These are phyloP conservation scores for Aspergillus spinulosporus DNA, from an alignment of 2,329 filamentous ascomycete species.

Conservation along the genomic window DNA sequence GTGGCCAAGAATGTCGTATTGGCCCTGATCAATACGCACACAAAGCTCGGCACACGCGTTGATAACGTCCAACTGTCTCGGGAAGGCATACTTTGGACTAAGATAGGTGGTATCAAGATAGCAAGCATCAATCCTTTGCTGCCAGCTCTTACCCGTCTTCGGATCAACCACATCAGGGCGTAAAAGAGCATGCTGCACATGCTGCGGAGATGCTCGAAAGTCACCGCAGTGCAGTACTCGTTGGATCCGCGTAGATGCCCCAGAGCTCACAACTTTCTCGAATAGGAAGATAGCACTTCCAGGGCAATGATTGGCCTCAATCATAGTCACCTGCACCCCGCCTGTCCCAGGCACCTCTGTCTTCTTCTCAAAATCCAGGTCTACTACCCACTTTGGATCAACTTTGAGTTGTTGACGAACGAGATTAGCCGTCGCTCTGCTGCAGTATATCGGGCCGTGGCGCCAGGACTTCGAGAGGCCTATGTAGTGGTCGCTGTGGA, in stretches of 20 bases:
- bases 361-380: conserved; percentile 79
- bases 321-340: conserved; percentile 87
- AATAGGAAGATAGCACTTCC: conserved; percentile 93
- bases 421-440: conserved; percentile 84
- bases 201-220: conserved; percentile 84
- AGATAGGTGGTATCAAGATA: conserved; percentile 98
- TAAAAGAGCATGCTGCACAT: conserved; percentile 78
- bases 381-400: conserved; percentile 79
- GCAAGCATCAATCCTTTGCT: conserved; percentile 91
- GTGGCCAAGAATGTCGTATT: conserved; percentile 59
- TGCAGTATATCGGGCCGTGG: conserved; percentile 96
- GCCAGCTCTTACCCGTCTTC: conserved; percentile 67
- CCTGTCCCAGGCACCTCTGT: conserved; percentile 78
- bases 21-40: conserved; percentile 70
- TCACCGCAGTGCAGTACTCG: conserved; percentile 93
- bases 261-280: conserved; percentile 70
- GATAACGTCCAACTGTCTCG: conserved; percentile 83
- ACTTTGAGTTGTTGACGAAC: conserved; percentile 84
- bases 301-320: conserved; percentile 93
- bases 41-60: conserved; percentile 85
- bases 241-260: conserved; percentile 62
- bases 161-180: conserved; percentile 71
- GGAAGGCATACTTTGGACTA: conserved; percentile 93
- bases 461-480: conserved; percentile 84
- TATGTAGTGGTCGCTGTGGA: conserved; percentile 96